These are phyloP conservation scores for Fusarium sp. DNA, from an alignment of 2,329 filamentous ascomycete genomes.

Conservation along the genomic window DNA sequence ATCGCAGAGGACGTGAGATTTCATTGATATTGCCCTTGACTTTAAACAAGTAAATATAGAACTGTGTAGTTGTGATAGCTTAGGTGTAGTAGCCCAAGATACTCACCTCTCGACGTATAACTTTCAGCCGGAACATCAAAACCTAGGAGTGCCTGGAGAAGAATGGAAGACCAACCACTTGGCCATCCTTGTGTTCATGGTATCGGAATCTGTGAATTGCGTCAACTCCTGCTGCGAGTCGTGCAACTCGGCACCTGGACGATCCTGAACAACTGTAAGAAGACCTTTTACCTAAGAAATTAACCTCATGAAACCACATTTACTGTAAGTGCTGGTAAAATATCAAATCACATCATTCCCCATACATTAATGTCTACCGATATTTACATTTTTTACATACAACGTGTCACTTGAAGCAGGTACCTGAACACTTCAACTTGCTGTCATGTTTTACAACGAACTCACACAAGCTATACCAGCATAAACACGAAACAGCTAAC, in stretches of 20 bases:
- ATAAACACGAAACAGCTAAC: slow-evolving; percentile 25
- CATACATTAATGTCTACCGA: neutral
- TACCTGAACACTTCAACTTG: slow-evolving; percentile 2
- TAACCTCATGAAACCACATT: neutral
- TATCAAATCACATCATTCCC: neutral
- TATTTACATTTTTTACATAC: neutral
- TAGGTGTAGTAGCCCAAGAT: too few species aligned
- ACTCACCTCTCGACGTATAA: too few species aligned
- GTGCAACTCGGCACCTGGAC: neutral
- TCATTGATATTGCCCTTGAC: too few species aligned
- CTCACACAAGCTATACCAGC: slow-evolving; percentile 29
- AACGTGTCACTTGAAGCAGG: neutral
- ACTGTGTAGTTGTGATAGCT: too few species aligned
- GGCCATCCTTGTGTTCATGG: neutral
- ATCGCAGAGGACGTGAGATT: too few species aligned
- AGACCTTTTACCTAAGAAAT: neutral
- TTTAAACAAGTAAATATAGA: too few species aligned
- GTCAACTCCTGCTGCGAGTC: neutral
- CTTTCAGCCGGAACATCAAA: too few species aligned
- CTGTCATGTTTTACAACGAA: slow-evolving; percentile 22
- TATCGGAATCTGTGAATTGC: neutral
- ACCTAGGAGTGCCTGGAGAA: too few species aligned
- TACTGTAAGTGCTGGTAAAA: neutral
- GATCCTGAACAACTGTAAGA: neutral
- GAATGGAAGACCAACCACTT: too few species aligned